phyloP scores from a whole-genome alignment of 331 rosid species.

The Pyracantha coccinea region DNA sequence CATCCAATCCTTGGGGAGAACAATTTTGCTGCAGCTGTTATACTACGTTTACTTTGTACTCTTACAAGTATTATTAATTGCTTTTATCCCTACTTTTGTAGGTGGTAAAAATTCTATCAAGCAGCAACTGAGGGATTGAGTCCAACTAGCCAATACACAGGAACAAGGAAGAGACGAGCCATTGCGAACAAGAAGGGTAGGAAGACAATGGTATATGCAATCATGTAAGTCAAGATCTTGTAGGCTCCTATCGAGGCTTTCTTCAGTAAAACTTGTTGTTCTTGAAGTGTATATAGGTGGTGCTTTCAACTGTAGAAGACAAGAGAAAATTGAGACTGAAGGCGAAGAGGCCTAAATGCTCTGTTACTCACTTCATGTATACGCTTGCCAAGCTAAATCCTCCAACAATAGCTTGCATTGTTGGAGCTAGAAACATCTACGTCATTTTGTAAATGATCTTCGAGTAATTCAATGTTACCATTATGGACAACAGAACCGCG shows the following conservation, averaged over 20 bases:
- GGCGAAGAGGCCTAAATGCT: slow-evolving; percentile 72
- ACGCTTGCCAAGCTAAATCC: slow-evolving; percentile 84
- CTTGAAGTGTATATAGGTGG: slow-evolving; percentile 86
- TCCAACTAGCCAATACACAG: slow-evolving; percentile 84
- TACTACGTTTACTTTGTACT: no score
- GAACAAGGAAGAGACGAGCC: slow-evolving; percentile 52
- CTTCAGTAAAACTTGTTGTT: slow-evolving; percentile 72
- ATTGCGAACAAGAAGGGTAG: slow-evolving; percentile 73
- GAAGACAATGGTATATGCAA: slow-evolving; percentile 77
- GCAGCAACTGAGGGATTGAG: slow-evolving; percentile 63
- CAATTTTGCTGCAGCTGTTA: no score
- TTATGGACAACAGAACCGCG: slow-evolving; percentile 60
- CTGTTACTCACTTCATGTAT: slow-evolving; percentile 53
- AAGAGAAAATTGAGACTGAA: slow-evolving; percentile 83
- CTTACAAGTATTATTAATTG: no score
- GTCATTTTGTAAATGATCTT: slow-evolving; percentile 78
- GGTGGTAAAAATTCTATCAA: no score
- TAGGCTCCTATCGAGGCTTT: slow-evolving; percentile 86
- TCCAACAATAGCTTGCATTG: slow-evolving; percentile 82
- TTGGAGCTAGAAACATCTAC: slow-evolving; percentile 70
- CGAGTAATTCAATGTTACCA: slow-evolving; percentile 62
- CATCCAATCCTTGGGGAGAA: no score
- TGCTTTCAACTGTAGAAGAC: slow-evolving; percentile 82
- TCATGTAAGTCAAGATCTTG: slow-evolving; percentile 61
- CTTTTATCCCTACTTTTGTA: no score